Conservation (phyloP, 108 stramenopile species). For the Nitzschia inconspicua region DNA sequence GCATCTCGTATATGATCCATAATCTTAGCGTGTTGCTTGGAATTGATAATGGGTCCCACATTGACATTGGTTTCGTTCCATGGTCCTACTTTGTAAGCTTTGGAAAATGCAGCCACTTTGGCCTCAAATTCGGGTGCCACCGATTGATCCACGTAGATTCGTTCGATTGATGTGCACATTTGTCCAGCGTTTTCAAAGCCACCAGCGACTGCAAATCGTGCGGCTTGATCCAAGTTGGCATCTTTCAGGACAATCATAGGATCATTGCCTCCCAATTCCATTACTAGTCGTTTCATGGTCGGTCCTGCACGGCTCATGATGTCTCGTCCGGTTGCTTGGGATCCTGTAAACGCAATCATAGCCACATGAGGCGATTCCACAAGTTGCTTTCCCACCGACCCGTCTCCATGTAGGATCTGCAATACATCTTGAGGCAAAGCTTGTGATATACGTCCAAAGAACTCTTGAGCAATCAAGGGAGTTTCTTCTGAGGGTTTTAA, state of each 20-base stretch:
- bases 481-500: slow-evolving; percentile 83
- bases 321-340: slow-evolving; percentile 69
- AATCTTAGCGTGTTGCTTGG: slow-evolving; percentile 65
- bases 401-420: slow-evolving; percentile 86
- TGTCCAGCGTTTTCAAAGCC: slow-evolving; percentile 75
- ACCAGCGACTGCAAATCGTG: slow-evolving; percentile 71
- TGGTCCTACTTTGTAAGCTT: slow-evolving; percentile 67
- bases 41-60: slow-evolving; percentile 83
- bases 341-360: slow-evolving; percentile 92
- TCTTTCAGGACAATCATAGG: slow-evolving; percentile 91
- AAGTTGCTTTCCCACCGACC: slow-evolving; percentile 66
- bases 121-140: slow-evolving; percentile 73
- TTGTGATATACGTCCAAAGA: too few relatives aligned
- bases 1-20: slow-evolving; percentile 68
- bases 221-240: slow-evolving; percentile 81
- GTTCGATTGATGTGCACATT: slow-evolving; percentile 82
- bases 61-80: slow-evolving; percentile 53
- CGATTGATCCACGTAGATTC: slow-evolving; percentile 76
- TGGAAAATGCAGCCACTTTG: slow-evolving; percentile 44
- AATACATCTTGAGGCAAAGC: slow-evolving; percentile 72
- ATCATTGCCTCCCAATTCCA: slow-evolving; percentile 93
- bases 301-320: slow-evolving; percentile 63
- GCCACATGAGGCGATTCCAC: slow-evolving; percentile 58
- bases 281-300: slow-evolving; percentile 68
- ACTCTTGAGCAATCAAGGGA: slow-evolving; percentile 65